Evolutionary conservation across 2,329 filamentous ascomycete genomes (phyloP).

Genomic region (Cadophora luteo-olivacea): DNA sequence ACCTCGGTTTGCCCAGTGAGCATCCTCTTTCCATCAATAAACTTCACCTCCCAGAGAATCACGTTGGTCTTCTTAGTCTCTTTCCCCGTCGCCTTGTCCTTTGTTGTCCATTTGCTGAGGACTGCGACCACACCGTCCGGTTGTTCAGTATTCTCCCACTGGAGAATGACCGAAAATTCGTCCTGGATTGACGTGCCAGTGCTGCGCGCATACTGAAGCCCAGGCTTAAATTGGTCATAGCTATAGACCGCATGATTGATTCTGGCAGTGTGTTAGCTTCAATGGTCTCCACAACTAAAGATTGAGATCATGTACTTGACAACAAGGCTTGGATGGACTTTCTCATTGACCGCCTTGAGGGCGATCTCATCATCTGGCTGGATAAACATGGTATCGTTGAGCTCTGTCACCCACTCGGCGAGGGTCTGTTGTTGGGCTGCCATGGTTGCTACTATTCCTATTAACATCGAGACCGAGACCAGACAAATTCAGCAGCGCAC

Average conservation of each 20-base stretch:
- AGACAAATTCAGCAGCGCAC: too few relatives aligned
- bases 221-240: slow-evolving; percentile 16
- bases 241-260: slow-evolving; percentile 19
- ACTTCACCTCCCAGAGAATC: slow-evolving; percentile 20
- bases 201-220: slow-evolving; percentile 17
- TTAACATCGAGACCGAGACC: background rate
- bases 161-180: slow-evolving; percentile 20
- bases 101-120: slow-evolving; percentile 12
- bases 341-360: slow-evolving; percentile 12
- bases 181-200: slow-evolving; percentile 11
- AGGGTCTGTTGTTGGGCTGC: background rate
- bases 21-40: slow-evolving; percentile 19
- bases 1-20: slow-evolving; percentile 15
- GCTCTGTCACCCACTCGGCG: background rate
- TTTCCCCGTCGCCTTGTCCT: slow-evolving; percentile 15
- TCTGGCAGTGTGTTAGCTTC: background rate
- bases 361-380: slow-evolving; percentile 17
- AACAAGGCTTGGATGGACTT: slow-evolving; percentile 16
- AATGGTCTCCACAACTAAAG: background rate
- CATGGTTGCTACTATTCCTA: background rate
- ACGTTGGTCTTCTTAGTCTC: slow-evolving; percentile 20
- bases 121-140: slow-evolving; percentile 18
- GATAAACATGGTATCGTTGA: background rate
- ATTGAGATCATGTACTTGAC: background rate
- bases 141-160: slow-evolving; percentile 18